Percentiles rank a stretch among this genome's conserved stretches.
phyloP scores from a whole-genome alignment of 306 rosid genomes.

The Cucurbita moschata region DNA sequence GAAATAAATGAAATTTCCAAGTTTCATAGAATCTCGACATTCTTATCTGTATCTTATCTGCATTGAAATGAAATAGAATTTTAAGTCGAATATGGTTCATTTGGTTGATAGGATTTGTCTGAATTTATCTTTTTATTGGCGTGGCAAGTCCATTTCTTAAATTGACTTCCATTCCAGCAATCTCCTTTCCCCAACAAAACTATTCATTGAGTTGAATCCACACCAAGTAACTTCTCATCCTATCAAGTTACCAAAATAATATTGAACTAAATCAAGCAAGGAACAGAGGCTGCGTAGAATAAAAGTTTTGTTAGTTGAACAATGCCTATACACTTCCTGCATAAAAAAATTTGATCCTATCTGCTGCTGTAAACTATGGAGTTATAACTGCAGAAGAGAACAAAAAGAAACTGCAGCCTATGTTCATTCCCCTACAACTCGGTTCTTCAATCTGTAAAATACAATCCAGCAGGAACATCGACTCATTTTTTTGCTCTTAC shows the following conservation, averaged over 20 bases:
- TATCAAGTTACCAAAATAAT: not conserved
- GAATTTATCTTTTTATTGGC: no score
- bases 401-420: constrained; percentile 1
- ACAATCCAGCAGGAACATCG: not conserved
- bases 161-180: no score
- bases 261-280: not conserved
- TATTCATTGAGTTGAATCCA: not conserved
- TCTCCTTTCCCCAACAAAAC: no score
- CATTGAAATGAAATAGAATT: no score
- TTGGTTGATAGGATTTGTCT: no score
- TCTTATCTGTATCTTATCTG: no score
- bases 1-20: not conserved
- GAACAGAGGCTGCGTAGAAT: not conserved
- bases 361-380: not conserved
- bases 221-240: not conserved
- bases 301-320: not conserved
- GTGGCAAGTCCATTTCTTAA: no score
- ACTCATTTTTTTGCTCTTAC: not conserved
- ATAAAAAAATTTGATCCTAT: not conserved
- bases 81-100: no score
- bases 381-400: constrained; percentile 1
- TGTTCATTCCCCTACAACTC: not conserved
- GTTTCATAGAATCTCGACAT: not conserved
- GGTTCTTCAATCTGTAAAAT: not conserved
- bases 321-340: not conserved